phyloP scores from a whole-genome alignment of 768 basidiomycete species.

The Macrolepiota dolichaula region DNA sequence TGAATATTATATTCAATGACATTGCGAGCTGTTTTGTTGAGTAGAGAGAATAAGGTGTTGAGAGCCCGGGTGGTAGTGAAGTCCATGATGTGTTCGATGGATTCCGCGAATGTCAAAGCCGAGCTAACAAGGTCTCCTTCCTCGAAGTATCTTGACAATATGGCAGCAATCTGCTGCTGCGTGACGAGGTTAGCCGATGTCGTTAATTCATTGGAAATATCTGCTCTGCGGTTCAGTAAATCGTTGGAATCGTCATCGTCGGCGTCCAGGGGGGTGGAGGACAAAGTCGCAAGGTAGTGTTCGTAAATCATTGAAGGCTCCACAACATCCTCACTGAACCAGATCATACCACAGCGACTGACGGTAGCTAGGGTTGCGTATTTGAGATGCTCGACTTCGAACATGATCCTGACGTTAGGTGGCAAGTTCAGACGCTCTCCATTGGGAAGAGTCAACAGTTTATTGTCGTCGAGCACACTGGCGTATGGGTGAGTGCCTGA shows the following conservation, averaged over 20 bases:
- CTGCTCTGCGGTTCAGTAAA: constrained; percentile 56
- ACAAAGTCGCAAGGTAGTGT: constrained; percentile 79
- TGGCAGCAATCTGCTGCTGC: constrained; percentile 70
- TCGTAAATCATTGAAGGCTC: constrained; percentile 89
- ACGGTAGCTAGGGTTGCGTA: constrained; percentile 98
- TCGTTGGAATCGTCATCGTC: constrained; percentile 83
- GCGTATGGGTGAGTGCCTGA: constrained; percentile 12
- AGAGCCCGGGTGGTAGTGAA: constrained; percentile 90
- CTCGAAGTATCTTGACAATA: constrained; percentile 81
- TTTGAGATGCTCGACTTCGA: constrained; percentile 96
- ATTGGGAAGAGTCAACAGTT: constrained; percentile 92
- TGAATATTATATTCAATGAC: constrained; percentile 93
- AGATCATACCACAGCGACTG: constrained; percentile 99
- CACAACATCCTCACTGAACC: constrained; percentile 98
- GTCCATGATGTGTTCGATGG: constrained; percentile 99
- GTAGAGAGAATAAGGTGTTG: constrained; percentile 92
- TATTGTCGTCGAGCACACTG: constrained; percentile 99
- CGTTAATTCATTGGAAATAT: constrained; percentile 44
- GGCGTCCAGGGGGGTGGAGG: constrained; percentile 73
- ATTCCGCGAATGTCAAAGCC: constrained; percentile 75
- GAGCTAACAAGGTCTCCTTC: constrained; percentile 77
- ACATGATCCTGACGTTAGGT: constrained; percentile 97
- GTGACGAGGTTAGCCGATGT: constrained; percentile 64
- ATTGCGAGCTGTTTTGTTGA: constrained; percentile 95
- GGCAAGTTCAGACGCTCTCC: constrained; percentile 97